A percentile compares a stretch with the other conserved stretches of the same genome.
These are phyloP conservation scores for Psidium guajava DNA, from an alignment of 345 rosid genomes.

Conservation along the genomic window DNA sequence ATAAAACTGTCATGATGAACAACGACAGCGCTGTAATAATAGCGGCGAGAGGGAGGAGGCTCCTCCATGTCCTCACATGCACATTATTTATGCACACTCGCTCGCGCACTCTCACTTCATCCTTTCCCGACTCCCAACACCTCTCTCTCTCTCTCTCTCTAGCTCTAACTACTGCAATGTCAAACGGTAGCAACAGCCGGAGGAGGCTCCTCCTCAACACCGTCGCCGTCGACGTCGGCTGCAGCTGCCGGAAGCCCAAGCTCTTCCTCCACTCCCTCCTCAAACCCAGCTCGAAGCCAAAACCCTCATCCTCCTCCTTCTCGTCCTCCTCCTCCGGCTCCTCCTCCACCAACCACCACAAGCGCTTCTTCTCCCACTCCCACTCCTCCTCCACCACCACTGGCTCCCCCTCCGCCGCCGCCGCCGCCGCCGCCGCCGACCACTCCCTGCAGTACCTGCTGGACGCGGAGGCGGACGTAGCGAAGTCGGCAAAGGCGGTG, in stretches of 20 bases:
- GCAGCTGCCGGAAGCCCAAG: slow-evolving; percentile 54
- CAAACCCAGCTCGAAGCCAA: slow-evolving; percentile 26
- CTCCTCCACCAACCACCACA: slow-evolving; percentile 4
- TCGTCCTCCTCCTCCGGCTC: neutral
- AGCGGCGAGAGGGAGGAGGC: neutral
- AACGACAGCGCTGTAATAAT: neutral
- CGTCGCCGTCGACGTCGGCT: slow-evolving; percentile 57
- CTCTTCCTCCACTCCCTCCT: slow-evolving; percentile 27
- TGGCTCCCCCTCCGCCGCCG: neutral
- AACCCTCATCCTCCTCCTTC: slow-evolving; percentile 11
- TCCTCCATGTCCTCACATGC: neutral
- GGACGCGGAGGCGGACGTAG: slow-evolving; percentile 9
- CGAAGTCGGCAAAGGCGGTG: slow-evolving; percentile 14
- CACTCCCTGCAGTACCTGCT: slow-evolving; percentile 7
- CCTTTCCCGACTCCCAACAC: neutral
- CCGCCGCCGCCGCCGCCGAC: neutral
- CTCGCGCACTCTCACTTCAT: neutral
- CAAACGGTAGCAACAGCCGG: slow-evolving; percentile 20
- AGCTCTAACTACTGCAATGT: slow-evolving; percentile 13
- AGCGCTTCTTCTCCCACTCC: neutral
- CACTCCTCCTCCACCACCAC: slow-evolving; percentile 15
- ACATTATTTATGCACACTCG: neutral
- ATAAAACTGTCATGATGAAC: neutral
- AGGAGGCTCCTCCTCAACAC: slow-evolving; percentile 41
- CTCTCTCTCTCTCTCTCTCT: neutral